phyloP scores from a whole-genome alignment of 2,329 filamentous ascomycete species.

The Scytalidium sp. region DNA sequence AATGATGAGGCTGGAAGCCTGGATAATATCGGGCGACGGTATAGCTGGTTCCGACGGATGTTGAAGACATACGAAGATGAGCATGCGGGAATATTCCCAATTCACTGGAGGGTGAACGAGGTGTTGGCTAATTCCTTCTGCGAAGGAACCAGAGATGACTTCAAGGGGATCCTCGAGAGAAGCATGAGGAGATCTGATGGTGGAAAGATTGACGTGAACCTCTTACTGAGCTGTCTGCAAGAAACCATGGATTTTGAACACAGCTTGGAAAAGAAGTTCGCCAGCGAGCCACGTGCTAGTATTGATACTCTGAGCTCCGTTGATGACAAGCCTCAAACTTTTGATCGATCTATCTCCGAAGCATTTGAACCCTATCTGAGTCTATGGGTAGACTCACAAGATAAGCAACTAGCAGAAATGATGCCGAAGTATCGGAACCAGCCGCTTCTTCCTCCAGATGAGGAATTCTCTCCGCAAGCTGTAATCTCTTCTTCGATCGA shows the following conservation, averaged over 20 bases:
- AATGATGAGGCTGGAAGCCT: conserved; percentile 95
- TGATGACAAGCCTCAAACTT: conserved; percentile 72
- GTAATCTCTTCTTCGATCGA: conserved; percentile 95
- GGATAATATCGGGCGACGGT: conserved; percentile 93
- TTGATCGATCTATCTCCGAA: conserved; percentile 89
- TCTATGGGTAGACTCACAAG: conserved; percentile 95
- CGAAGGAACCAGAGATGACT: conserved; percentile 92
- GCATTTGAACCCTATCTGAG: conserved; percentile 97
- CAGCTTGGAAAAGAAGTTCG: conserved; percentile 79
- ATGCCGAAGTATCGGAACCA: conserved; percentile 87
- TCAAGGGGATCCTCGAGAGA: conserved; percentile 85
- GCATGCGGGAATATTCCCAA: conserved; percentile 82
- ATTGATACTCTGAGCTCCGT: conserved; percentile 84
- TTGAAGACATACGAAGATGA: conserved; percentile 95
- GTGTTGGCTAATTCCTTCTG: conserved; percentile 89
- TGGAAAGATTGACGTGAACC: conserved; percentile 81
- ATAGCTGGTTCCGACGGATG: conserved; percentile 95
- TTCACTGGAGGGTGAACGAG: conserved; percentile 87
- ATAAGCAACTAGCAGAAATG: conserved; percentile 78
- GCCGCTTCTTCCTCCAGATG: conserved; percentile 74
- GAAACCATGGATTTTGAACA: conserved; percentile 98
- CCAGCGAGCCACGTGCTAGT: conserved; percentile 69
- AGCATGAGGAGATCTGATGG: conserved; percentile 78
- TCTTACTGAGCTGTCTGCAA: conserved; percentile 84
- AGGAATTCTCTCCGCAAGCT: conserved; percentile 87